Evolutionary conservation across 2,329 filamentous ascomycete genomes (phyloP).

Genomic region (Diaporthe caulivora): DNA sequence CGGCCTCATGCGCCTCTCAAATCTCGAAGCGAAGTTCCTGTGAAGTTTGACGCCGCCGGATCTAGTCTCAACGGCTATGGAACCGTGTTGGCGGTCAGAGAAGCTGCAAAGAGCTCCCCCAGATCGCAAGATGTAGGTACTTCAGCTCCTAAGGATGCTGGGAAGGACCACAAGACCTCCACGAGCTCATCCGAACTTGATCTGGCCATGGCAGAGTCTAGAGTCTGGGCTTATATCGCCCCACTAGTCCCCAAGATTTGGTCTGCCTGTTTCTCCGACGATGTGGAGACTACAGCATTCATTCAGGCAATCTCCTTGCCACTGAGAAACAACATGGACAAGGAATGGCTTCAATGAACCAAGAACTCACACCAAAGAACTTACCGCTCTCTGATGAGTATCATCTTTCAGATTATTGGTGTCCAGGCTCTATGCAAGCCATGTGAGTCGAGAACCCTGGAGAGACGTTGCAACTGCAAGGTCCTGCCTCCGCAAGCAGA

Average conservation of each 20-base stretch:
- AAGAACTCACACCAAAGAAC: neutral
- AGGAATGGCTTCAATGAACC: neutral
- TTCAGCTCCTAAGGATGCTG: neutral
- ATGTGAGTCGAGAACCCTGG: neutral
- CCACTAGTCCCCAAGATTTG: neutral
- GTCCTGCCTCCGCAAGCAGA: conserved; percentile 23
- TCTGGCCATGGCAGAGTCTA: neutral
- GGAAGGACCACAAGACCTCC: neutral
- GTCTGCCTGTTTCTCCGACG: neutral
- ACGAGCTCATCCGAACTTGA: neutral
- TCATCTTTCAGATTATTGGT: conserved; percentile 13
- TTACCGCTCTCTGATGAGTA: conserved; percentile 2
- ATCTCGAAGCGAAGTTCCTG: no score
- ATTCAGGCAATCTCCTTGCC: conserved; percentile 27
- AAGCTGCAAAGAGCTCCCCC: neutral
- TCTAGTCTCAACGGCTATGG: no score
- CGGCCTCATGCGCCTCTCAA: no score
- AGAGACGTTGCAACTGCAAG: conserved; percentile 28
- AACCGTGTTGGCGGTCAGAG: no score
- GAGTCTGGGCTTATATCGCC: conserved; percentile 16
- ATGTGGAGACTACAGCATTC: conserved; percentile 13
- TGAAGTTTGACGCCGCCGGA: no score
- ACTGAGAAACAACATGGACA: conserved; percentile 1
- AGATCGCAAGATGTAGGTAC: neutral
- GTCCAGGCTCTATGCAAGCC: neutral